Percentiles rank a stretch among this genome's conserved stretches.
Conservation (phyloP, 805 yeast genomes). For the Suhomyces tanzawaensis region DNA sequence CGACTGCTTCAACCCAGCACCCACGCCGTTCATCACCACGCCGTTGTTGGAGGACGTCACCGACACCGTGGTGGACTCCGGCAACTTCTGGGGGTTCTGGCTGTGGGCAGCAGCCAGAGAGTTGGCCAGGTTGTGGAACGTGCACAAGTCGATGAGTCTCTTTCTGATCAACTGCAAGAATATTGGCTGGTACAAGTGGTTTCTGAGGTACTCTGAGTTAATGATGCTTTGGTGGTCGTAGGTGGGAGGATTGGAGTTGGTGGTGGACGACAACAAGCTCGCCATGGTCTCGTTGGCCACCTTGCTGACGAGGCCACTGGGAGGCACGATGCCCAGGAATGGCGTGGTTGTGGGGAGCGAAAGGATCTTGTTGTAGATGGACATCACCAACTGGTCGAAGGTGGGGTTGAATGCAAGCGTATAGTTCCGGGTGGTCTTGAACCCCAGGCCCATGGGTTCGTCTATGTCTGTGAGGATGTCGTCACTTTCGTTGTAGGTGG, state of each 20-base stretch:
- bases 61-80: slow-evolving; percentile 24
- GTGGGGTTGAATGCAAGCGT: slow-evolving; percentile 32
- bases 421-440: slow-evolving; percentile 26
- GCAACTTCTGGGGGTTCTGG: slow-evolving; percentile 13
- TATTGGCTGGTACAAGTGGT: slow-evolving; percentile 34
- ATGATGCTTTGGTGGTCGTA: slow-evolving; percentile 37
- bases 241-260: slow-evolving; percentile 14
- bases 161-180: slow-evolving; percentile 41
- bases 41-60: slow-evolving; percentile 14
- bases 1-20: slow-evolving; percentile 28
- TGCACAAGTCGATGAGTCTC: slow-evolving; percentile 39
- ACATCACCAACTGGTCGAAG: slow-evolving; percentile 38
- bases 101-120: not conserved
- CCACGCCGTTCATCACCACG: slow-evolving; percentile 7
- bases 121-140: slow-evolving; percentile 16
- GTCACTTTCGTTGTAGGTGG: slow-evolving; percentile 38
- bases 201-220: slow-evolving; percentile 29
- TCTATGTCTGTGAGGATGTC: slow-evolving; percentile 42
- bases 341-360: slow-evolving; percentile 46
- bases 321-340: slow-evolving; percentile 41
- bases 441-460: slow-evolving; percentile 19
- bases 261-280: slow-evolving; percentile 19
- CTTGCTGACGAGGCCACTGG: slow-evolving; percentile 43
- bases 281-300: slow-evolving; percentile 43
- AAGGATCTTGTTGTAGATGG: slow-evolving; percentile 32